Base-by-base conservation (phyloP, 1,284 basidiomycete genomes). In the Omphalotus olearius region DNA sequence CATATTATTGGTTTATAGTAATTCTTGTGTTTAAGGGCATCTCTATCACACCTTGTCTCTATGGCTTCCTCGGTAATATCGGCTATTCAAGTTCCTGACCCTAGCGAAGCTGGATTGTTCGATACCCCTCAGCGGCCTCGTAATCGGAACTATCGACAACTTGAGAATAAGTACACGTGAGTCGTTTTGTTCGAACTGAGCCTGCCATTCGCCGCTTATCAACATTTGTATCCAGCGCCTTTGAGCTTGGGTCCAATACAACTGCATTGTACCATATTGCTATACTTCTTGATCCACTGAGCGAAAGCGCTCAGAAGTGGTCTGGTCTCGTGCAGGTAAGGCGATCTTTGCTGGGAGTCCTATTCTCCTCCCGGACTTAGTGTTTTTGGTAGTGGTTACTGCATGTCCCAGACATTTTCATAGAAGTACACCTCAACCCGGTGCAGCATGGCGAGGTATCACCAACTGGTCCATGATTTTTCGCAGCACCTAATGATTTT, bases 251-350 rank as follows among this genome's bases (percentile, higher is more conserved):
- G 3, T 74, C 91, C 57, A 76, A 80, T 6, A 64, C 72, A 0
- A 81, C 75, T 0, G 87, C 94, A 0, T 61, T 88, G 16, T 81
- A 87, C 56, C 85, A 89, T 36, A 70, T 98, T 37, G 86, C 80
- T 1, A 76, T 89, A 6, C 64, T 98, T 4, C 57, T 98, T 6
- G 90, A 98, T 62, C 96, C 96, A 1, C 65, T 98, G 23, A 92
- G 88, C 40, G 89, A 93, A 64, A 68, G 75, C 5, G 91, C 91
- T 4, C 94, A 98, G 64, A 83, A 83, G 57, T 95, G 91, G 86
- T 81, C 91, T 0, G 80, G 83, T 48, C 66, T 97, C 33, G 64
- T 94, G 20, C 76, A 86, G 69, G 91, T 91, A 51, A 54, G 75
- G 52, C 14, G 7, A 36, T 16, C 39, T 17, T 10, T 2, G 26